A percentile compares a stretch with the other conserved stretches of the same genome.
These are phyloP conservation scores for Phytophthora meadii DNA, from an alignment of 352 stramenopile species.

Conservation along the genomic window DNA sequence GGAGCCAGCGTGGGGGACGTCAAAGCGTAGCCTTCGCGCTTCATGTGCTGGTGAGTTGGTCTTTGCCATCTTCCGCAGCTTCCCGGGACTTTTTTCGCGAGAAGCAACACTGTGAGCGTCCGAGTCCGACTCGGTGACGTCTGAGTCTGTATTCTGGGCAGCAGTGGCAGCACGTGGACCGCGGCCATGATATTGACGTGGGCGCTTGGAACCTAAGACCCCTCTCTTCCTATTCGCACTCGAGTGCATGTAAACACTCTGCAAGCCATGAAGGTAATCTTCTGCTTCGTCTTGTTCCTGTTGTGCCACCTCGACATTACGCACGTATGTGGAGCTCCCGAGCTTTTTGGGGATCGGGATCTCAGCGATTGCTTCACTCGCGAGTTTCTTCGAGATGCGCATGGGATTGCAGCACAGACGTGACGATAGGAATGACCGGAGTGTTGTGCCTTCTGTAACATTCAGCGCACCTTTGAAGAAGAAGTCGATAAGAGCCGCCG, in stretches of 20 bases:
- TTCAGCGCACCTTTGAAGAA: slow-evolving; percentile 76
- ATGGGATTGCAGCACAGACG: slow-evolving; percentile 79
- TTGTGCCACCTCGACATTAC: slow-evolving; percentile 35
- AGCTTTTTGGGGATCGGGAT: slow-evolving; percentile 81
- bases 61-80: slow-evolving; percentile 32
- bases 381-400: slow-evolving; percentile 83
- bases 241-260: slow-evolving; percentile 44
- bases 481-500: slow-evolving; percentile 64
- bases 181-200: slow-evolving; percentile 22
- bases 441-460: slow-evolving; percentile 66
- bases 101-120: slow-evolving; percentile 13
- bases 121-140: slow-evolving; percentile 25
- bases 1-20: slow-evolving; percentile 12
- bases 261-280: slow-evolving; percentile 45
- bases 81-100: slow-evolving; percentile 19
- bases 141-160: slow-evolving; percentile 24
- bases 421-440: slow-evolving; percentile 66
- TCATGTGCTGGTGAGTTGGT: slow-evolving; percentile 23
- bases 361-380: slow-evolving; percentile 67
- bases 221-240: slow-evolving; percentile 14
- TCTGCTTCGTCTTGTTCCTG: slow-evolving; percentile 47
- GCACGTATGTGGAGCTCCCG: slow-evolving; percentile 70
- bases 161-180: slow-evolving; percentile 1
- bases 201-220: slow-evolving; percentile 22
- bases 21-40: slow-evolving; percentile 25